Conservation (phyloP, 1,284 basidiomycete genomes). For the Ceratobasidium sp. region DNA sequence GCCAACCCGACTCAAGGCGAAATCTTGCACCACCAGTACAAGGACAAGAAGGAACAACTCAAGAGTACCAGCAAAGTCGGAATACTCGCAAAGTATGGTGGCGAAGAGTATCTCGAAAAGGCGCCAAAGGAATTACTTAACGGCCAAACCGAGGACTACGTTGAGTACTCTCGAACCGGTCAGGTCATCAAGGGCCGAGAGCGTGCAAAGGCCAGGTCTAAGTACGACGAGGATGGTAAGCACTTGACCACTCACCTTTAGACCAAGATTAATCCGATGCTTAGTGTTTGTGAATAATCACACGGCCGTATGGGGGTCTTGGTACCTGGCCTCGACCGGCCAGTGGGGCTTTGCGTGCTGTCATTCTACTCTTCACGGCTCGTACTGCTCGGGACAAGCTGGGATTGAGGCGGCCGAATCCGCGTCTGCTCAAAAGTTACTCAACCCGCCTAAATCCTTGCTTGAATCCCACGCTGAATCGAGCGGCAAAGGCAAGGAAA, state of each 20-base stretch:
- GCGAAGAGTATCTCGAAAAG: conserved; percentile 88
- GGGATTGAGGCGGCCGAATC: conserved; percentile 81
- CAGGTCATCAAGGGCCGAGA: conserved; percentile 93
- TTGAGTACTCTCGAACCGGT: conserved; percentile 94
- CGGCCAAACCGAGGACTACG: conserved; percentile 96
- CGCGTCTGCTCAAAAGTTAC: conserved; percentile 71
- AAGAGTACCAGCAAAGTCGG: conserved; percentile 87
- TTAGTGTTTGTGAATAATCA: conserved; percentile 93
- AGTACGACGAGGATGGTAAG: conserved; percentile 94
- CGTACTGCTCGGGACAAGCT: conserved; percentile 91
- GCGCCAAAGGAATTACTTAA: conserved; percentile 87
- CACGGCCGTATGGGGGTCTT: conserved; percentile 94
- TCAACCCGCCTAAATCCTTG: conserved; percentile 49
- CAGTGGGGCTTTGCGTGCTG: conserved; percentile 97
- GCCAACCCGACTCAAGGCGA: conserved; percentile 97
- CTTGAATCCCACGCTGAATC: conserved; percentile 35
- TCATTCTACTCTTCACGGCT: conserved; percentile 83
- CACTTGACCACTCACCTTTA: conserved; percentile 40
- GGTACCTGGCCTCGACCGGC: conserved; percentile 75
- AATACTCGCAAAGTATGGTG: conserved; percentile 91
- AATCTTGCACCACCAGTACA: conserved; percentile 88
- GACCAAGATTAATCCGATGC: conserved; percentile 25
- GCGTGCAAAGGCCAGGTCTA: conserved; percentile 80
- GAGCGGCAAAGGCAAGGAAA: conserved; percentile 45
- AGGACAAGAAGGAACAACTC: conserved; percentile 89